Conservation (phyloP, 139 green algal genomes). For the Edaphochlamys debaryana region DNA sequence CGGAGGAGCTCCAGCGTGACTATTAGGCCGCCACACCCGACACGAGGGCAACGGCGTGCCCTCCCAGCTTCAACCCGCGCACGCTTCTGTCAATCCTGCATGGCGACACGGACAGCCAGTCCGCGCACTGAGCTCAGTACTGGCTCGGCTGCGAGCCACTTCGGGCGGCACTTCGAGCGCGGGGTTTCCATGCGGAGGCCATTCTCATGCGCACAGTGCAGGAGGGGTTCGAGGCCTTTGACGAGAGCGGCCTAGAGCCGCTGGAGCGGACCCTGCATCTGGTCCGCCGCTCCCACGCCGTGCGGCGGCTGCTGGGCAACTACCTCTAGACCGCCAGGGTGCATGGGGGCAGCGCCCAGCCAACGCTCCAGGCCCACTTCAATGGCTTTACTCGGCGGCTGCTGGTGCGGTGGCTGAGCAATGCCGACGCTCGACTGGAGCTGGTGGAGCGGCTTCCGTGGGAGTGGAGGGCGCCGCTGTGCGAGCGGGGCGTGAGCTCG, state of each 20-base stretch:
- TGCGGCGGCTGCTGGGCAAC: conserved; percentile 2
- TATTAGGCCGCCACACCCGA: background rate
- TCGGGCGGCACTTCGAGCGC: background rate
- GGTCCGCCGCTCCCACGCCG: background rate
- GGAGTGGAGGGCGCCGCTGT: too few relatives aligned
- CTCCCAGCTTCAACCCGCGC: background rate
- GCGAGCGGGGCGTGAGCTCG: too few relatives aligned
- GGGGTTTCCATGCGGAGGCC: background rate
- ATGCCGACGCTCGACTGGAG: too few relatives aligned
- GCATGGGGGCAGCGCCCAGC: background rate
- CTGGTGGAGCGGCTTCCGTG: too few relatives aligned
- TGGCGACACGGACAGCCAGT: background rate
- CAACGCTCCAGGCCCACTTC: background rate
- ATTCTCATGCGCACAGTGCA: background rate
- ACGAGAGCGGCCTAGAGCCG: background rate
- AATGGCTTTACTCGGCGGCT: background rate
- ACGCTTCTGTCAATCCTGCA: background rate
- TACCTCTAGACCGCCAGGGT: background rate
- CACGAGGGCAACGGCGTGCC: background rate
- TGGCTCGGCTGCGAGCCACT: background rate
- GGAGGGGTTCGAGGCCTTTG: background rate
- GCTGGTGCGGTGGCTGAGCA: too few relatives aligned
- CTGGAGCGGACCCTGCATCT: background rate
- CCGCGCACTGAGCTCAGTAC: background rate
- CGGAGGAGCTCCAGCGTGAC: background rate